Evolutionary conservation across 805 yeast species (phyloP).

Genomic region (Blastobotrys attinorum): DNA sequence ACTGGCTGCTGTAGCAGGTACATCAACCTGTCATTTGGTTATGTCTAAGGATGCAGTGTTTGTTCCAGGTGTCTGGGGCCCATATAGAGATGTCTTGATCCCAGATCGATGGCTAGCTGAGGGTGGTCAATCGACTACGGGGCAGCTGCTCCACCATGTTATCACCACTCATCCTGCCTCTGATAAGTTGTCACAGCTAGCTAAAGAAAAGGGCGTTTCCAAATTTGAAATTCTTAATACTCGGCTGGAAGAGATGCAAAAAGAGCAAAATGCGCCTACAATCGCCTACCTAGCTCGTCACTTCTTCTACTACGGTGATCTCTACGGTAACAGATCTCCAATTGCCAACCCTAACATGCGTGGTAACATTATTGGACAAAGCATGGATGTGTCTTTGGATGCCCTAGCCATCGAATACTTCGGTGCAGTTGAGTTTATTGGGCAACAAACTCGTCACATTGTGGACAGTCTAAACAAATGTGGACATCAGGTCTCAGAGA

Average conservation of each 20-base stretch:
- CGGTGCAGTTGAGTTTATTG: constrained; percentile 95
- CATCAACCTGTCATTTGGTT: constrained; percentile 93
- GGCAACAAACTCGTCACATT: constrained; percentile 95
- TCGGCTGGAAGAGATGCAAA: constrained; percentile 57
- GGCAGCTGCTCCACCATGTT: constrained; percentile 86
- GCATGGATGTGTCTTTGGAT: constrained; percentile 82
- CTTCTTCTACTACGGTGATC: constrained; percentile 89
- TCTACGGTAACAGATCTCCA: constrained; percentile 96
- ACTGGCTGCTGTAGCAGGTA: constrained; percentile 96
- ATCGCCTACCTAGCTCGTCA: constrained; percentile 77
- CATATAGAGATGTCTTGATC: constrained; percentile 89
- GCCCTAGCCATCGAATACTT: constrained; percentile 79
- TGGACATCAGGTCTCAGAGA: constrained; percentile 69
- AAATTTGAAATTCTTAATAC: constrained; percentile 79
- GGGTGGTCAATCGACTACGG: constrained; percentile 98
- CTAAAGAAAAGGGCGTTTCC: constrained; percentile 56
- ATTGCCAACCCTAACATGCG: constrained; percentile 92
- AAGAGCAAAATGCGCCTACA: constrained; percentile 51
- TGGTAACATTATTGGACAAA: constrained; percentile 85
- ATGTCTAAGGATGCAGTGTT: constrained; percentile 78
- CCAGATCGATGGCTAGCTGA: constrained; percentile 91
- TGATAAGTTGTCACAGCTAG: constrained; percentile 54
- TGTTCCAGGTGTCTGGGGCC: constrained; percentile 98
- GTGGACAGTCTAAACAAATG: constrained; percentile 72
- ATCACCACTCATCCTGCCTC: constrained; percentile 84